Base-by-base conservation (phyloP, 371 early-diverging fungal species). In the Syncephalastrum monosporum region DNA sequence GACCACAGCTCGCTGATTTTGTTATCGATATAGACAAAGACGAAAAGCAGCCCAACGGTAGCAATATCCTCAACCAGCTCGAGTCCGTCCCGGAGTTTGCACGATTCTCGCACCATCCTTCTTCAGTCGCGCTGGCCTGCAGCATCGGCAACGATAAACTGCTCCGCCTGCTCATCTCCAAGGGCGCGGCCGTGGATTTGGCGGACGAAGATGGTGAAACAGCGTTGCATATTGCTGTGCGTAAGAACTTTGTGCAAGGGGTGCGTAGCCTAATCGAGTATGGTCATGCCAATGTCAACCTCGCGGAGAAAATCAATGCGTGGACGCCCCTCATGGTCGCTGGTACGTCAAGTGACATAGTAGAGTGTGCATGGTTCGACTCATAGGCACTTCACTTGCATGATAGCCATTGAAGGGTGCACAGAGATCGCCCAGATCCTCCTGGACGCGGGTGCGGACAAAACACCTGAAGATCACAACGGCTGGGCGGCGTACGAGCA, bases 401-500 rank as follows among this genome's bases (percentile, higher is more conserved):
- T 33, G 10, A 33, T 70, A 79, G 83, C 82, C 3, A 77, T 81
- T 14, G 87, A 87, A 56, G 88, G 88, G 5, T 75, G 81, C 50
- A 50, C 53, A 15, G 79, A 80, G 33, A 79, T 82, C 41, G 77
- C 78, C 12, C 60, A 77, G 19, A 47, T 74, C 0, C 56, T 89
- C 25, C 55, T 88, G 46, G 66, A 72, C 4, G 83, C 81, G 12
- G 82, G 82, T 13, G 86, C 84, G 8, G 73, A 84, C 46, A 71
- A 72, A 3, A 71, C 82, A 25, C 53, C 53, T 1, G 62, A 63
- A 8, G 89, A 88, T 47, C 53, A 55, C 46, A 70, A 70, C 46
- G 81, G 81, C 0, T 89, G 87, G 87, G 82, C 75, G 10, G 83
- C 87, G n/a, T 81, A 84, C 59, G 87, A 87, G 53, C 86, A 87